Conservation (phyloP, 768 basidiomycete genomes). For the Amanita muscaria region DNA sequence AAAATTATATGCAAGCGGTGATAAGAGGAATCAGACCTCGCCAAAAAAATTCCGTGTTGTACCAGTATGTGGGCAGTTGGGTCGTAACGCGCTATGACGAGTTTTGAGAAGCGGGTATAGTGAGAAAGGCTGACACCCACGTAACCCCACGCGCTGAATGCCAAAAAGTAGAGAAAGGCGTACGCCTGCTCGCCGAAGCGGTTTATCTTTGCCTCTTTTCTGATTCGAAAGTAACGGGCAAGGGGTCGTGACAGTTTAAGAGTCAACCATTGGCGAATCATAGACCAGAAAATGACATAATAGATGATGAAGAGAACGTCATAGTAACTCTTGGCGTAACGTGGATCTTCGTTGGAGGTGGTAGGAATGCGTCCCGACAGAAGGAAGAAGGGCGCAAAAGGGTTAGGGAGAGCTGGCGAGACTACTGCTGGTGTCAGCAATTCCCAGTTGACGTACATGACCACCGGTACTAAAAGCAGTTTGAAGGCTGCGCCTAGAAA, state of each 20-base stretch:
- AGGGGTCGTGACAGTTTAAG: constrained; percentile 57
- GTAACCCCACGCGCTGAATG: constrained; percentile 67
- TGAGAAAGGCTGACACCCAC: constrained; percentile 39
- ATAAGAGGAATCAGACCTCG: constrained; percentile 36
- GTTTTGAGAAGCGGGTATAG: neutral
- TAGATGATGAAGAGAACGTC: constrained; percentile 79
- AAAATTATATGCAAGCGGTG: neutral
- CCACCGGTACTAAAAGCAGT: constrained; percentile 49
- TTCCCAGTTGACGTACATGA: constrained; percentile 62
- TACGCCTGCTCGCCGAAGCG: constrained; percentile 92
- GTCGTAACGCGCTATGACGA: constrained; percentile 72
- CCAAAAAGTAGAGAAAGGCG: constrained; percentile 68
- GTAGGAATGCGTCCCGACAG: constrained; percentile 55
- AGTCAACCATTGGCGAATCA: constrained; percentile 70
- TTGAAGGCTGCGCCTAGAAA: constrained; percentile 54
- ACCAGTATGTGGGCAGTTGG: constrained; percentile 79
- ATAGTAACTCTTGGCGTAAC: constrained; percentile 62
- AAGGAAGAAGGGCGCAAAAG: constrained; percentile 63
- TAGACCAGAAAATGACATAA: constrained; percentile 83
- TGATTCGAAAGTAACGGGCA: constrained; percentile 65
- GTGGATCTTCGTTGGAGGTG: constrained; percentile 43
- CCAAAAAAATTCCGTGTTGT: constrained; percentile 79
- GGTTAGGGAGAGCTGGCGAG: constrained; percentile 48
- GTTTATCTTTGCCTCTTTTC: constrained; percentile 54
- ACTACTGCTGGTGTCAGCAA: constrained; percentile 37